Conservation (phyloP, 2,329 filamentous ascomycete genomes). For the Clonostachys chloroleuca region DNA sequence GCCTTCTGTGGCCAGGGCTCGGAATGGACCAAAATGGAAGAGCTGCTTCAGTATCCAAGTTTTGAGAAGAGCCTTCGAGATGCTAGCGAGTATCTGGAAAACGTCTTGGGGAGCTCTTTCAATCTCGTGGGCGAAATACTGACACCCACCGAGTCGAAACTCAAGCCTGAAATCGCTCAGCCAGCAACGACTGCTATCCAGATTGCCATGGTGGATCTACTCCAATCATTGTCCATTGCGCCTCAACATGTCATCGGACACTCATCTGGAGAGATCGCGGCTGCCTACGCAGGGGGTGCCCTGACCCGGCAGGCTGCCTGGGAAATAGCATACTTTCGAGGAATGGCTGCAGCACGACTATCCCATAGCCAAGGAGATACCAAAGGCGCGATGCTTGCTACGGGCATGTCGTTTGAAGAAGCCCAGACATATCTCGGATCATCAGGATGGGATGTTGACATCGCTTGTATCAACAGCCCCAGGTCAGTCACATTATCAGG, state of each 20-base stretch:
- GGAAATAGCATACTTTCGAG: conserved; percentile 35
- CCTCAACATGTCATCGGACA: conserved; percentile 33
- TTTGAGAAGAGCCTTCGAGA: conserved; percentile 32
- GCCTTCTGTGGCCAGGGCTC: conserved; percentile 38
- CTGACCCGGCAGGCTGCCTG: conserved; percentile 30
- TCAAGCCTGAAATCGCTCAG: conserved; percentile 28
- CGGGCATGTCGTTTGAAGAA: conserved; percentile 22
- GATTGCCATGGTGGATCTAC: conserved; percentile 33
- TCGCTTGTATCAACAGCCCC: conserved; percentile 41
- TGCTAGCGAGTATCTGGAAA: conserved; percentile 21
- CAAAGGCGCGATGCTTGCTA: conserved; percentile 35
- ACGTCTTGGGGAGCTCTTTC: conserved; percentile 20
- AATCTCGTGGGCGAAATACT: conserved; percentile 28
- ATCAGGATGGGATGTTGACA: conserved; percentile 13
- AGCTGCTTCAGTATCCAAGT: conserved; percentile 32
- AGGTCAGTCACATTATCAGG: conserved; percentile 38
- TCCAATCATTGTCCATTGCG: conserved; percentile 21
- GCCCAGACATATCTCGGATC: conserved; percentile 16
- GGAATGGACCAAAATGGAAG: conserved; percentile 36
- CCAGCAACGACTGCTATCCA: conserved; percentile 35
- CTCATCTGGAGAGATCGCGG: conserved; percentile 42
- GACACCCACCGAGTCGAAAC: conserved; percentile 19
- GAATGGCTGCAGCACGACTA: conserved; percentile 23
- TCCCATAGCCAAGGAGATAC: conserved; percentile 13
- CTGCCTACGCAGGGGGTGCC: conserved; percentile 31